Conservation (phyloP, 352 stramenopile species). For the Elongisporangium prolatum region DNA sequence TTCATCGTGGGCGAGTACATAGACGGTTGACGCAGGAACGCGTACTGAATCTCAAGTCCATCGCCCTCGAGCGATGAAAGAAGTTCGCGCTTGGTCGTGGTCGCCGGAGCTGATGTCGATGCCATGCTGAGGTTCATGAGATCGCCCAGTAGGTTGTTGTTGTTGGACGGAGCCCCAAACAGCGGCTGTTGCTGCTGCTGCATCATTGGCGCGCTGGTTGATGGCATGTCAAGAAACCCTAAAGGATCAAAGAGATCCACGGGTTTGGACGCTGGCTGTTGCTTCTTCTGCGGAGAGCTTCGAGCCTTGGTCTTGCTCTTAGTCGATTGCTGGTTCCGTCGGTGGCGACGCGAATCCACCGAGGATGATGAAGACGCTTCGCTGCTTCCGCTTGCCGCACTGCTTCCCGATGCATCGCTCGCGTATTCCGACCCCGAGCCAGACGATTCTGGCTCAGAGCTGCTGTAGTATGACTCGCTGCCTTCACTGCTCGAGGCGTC, state of each 20-base stretch:
- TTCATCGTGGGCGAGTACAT: conserved; percentile 64
- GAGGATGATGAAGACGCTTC: conserved; percentile 22
- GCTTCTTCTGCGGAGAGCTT: conserved; percentile 32
- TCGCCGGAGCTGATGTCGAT: conserved; percentile 11
- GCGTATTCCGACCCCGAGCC: conserved; percentile 25
- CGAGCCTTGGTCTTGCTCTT: conserved; percentile 26
- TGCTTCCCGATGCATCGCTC: conserved; percentile 14
- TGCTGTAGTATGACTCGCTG: conserved; percentile 12
- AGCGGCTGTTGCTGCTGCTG: neutral
- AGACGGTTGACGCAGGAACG: conserved; percentile 56
- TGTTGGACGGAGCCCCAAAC: conserved; percentile 2
- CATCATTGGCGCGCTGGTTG: conserved; percentile 10
- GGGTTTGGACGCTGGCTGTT: conserved; percentile 26
- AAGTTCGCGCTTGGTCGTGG: conserved; percentile 35
- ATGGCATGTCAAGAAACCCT: conserved; percentile 32
- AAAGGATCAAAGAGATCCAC: conserved; percentile 42
- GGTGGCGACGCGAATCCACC: conserved; percentile 20
- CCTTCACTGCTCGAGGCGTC: conserved; percentile 24
- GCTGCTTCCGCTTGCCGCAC: conserved; percentile 6
- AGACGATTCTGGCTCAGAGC: conserved; percentile 28
- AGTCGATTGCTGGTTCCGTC: conserved; percentile 2
- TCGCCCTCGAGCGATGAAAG: conserved; percentile 47
- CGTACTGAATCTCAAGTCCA: conserved; percentile 61
- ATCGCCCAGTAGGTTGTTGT: conserved; percentile 38
- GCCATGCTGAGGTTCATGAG: conserved; percentile 63